Evolutionary conservation across 495 filamentous ascomycete species (phyloP), one percentile per base, ranked within the genome.

Genomic region (Lindgomyces ingoldianus): DNA sequence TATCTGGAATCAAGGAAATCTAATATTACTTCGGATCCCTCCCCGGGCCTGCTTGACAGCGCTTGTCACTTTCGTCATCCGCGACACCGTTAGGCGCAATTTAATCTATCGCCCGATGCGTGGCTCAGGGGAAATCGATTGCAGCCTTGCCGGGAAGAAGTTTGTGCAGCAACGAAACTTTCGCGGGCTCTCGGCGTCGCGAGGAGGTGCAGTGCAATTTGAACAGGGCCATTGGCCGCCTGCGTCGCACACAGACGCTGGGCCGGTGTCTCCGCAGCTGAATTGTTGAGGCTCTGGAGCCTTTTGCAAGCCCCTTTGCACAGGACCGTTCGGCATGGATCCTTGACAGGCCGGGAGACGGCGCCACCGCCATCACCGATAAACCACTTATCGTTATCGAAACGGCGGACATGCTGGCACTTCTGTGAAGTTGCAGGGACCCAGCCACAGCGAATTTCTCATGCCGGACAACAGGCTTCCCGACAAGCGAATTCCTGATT

Each of bases 281-380:
- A 60, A 52, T 21, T 24, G 57, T 25, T 41, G n/a, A 39, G 44
- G 44, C 21, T 47, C 44, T 47, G 6, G 6, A n/a, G 33, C 6
- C 33, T 39, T 39, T 39, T 24, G 21, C 19, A 9, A 21, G 42
- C 45, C 12, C 27, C 30, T 55, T 55, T 55, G 49, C 49, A 24
- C 12, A 16, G n/a, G 52, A 29, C 26, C n/a, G 4, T 30, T 26
- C 30, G 30, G 22, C 51, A 41, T 27, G 45, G 29, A 27, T 33
- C 26, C 11, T 45, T 48, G 56, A 39, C 33, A 39, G 33, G 6
- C 33, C 27, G n/a, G 33, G 33, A 39, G 33, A 39, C 33, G 33
- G 26, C 62, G 62, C 63, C 61, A 58, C 61, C 54, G 50, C 61
- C 57, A 42, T 58, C 14, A 29, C 55, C 56, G 63, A 26, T 53